These are phyloP conservation scores for Heliamphora pulchella DNA, from an alignment of 179 eudicot species.

Conservation along the genomic window DNA sequence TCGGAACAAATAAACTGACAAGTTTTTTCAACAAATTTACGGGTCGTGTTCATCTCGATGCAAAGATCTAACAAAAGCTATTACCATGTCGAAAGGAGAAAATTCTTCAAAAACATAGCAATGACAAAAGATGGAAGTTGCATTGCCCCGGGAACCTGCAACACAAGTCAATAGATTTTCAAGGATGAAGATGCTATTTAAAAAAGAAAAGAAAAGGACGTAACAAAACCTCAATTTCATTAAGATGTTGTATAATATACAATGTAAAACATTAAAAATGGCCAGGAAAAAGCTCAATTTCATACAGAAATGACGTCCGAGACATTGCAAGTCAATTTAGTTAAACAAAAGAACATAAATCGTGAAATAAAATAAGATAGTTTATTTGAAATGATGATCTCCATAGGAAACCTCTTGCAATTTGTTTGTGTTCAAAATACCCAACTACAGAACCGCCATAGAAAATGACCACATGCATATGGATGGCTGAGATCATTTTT, in stretches of 20 bases:
- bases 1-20: slow-evolving; percentile 12
- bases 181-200: not conserved
- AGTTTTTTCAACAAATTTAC: slow-evolving; percentile 3
- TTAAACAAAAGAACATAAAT: not conserved
- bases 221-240: not conserved
- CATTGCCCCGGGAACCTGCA: slow-evolving; percentile 9
- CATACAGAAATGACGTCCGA: too few species aligned
- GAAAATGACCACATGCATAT: too few species aligned
- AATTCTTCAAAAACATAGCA: not conserved
- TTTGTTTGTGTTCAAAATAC: not conserved
- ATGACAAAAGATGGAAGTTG: not conserved
- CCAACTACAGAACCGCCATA: too few species aligned
- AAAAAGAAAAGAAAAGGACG: not conserved
- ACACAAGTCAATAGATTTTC: not conserved
- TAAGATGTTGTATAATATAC: not conserved
- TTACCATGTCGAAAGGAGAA: slow-evolving; percentile 4
- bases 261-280: too few species aligned
- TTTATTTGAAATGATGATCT: not conserved
- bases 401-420: slow-evolving; percentile 6
- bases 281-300: too few species aligned
- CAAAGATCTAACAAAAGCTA: not conserved
- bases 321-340: not conserved
- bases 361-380: too few species aligned
- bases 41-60: not conserved
- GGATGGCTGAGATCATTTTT: too few species aligned